These are phyloP conservation scores for Bipolaris victoriae DNA, from an alignment of 2,329 filamentous ascomycete genomes.

Conservation along the genomic window DNA sequence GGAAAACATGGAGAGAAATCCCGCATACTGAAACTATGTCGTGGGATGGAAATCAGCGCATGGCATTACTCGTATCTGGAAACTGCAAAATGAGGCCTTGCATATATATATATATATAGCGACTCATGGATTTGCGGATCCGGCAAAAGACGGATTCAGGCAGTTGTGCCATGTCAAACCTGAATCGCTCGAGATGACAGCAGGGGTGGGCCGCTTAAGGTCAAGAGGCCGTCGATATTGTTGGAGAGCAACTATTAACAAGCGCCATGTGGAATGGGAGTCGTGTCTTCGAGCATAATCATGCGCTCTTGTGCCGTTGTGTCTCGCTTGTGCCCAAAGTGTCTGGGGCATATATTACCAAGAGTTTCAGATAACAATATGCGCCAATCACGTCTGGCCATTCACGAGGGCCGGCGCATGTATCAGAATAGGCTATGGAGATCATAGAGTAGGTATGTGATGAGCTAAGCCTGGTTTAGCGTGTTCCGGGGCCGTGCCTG, in stretches of 20 bases:
- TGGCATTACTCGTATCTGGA: not conserved
- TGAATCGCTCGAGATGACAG: not conserved
- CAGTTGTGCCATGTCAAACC: not conserved
- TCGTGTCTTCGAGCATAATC: not conserved
- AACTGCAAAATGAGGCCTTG: not conserved
- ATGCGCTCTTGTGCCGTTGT: constrained; percentile 6
- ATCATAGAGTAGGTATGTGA: constrained; percentile 12
- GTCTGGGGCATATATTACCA: constrained; percentile 15
- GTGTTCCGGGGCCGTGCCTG: constrained; percentile 14
- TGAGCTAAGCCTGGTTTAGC: constrained; percentile 13
- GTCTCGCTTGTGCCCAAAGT: constrained; percentile 9
- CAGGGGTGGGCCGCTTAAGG: not conserved
- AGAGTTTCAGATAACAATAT: constrained; percentile 17
- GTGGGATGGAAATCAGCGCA: not conserved
- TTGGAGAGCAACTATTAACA: not conserved
- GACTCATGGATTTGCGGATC: not conserved
- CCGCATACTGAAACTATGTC: not conserved
- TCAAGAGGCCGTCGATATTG: not conserved
- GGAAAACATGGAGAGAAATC: not conserved
- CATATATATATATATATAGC: not conserved
- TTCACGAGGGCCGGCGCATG: constrained; percentile 8
- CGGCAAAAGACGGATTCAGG: not conserved
- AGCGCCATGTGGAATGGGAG: not conserved
- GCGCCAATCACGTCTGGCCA: constrained; percentile 17
- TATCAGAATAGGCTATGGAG: constrained; percentile 12